Evolutionary conservation across 768 basidiomycete species (phyloP), one percentile per base, ranked within the genome.

Genomic region (Grammothele lineata): DNA sequence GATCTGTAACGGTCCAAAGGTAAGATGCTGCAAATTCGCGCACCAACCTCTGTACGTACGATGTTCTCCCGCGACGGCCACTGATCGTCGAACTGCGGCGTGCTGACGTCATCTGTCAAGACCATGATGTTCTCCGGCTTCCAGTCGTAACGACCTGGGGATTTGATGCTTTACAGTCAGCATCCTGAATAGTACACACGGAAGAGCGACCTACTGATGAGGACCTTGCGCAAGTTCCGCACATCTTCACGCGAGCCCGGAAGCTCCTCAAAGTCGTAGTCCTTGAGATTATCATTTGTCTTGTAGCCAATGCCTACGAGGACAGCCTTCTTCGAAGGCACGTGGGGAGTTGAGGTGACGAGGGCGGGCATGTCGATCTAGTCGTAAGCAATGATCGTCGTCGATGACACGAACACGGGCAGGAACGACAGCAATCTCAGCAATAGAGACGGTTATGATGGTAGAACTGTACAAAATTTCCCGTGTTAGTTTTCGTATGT

Each of bases 231-330:
- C 61, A 72, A 66, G 15, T 55, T 55, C 5, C 23, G 33, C 4
- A 69, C 68, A 43, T 73, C 72, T n/a, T 60, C 55, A 47, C 72
- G 71, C 0, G 70, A 68, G 10, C 69, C 69, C 26, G 53, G 59
- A 21, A 69, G 53, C 6, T 45, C 45, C 25, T 37, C 37, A 27
- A 17, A 12, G 3, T 41, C 26, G 5, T 38, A 27, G 5, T 7
- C n/a, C 10, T 32, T 37, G 39, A 48, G 40, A 15, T 22, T n/a
- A 12, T 41, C 27, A 25, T 34, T 43, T 7, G 30, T 34, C 30
- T 21, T 17, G 41, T 56, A 56, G 9, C 26, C 17, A 15, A 56
- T 33, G 3, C 47, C 55, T n/a, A 53, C 32, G 6, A 43, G 42
- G 18, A 43, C 19, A 10, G 42, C 42, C 32, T 43, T 36, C 42